A percentile compares a stretch with the other conserved stretches of the same genome.
Evolutionary conservation across 2,329 filamentous ascomycete genomes (phyloP).

Genomic region (Curvularia spicifera): DNA sequence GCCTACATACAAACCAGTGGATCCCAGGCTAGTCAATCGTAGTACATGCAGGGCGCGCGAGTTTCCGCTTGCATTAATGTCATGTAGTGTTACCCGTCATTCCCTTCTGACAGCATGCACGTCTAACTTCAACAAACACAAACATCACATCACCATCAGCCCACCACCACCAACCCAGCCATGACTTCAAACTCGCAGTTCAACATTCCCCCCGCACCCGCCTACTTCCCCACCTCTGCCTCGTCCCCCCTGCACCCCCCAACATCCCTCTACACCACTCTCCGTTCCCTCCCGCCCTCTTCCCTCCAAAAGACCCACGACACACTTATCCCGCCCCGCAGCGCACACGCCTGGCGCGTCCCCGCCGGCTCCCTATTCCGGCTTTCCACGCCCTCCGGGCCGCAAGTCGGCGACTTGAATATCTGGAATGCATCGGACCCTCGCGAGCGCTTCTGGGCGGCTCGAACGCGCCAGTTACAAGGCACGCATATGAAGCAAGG

Average conservation of each 20-base stretch:
- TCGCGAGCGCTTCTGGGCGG: conserved; percentile 82
- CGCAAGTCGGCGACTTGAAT: conserved; percentile 82
- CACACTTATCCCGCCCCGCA: conserved; percentile 70
- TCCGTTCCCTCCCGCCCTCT: conserved; percentile 23
- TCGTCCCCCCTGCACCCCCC: conserved; percentile 43
- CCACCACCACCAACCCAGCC: not conserved
- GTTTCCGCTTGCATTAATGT: not conserved
- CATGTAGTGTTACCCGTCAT: not conserved
- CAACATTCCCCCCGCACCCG: conserved; percentile 35
- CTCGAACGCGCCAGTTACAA: conserved; percentile 78
- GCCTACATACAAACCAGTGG: not conserved
- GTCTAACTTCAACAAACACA: too few species aligned
- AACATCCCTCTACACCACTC: conserved; percentile 34
- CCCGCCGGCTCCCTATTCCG: conserved; percentile 71
- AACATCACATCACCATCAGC: not conserved
- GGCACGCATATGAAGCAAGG: conserved; percentile 73
- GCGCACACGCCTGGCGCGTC: conserved; percentile 75
- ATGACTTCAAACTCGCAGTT: conserved; percentile 15
- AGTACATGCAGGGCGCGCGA: not conserved
- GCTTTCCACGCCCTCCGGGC: conserved; percentile 76
- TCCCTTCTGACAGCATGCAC: not conserved
- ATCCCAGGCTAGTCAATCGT: conserved; percentile 1
- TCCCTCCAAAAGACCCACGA: conserved; percentile 24
- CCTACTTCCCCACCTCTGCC: conserved; percentile 46
- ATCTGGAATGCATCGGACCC: conserved; percentile 80